Conservation (phyloP, 2,329 filamentous ascomycete genomes). For the Fusarium albidum region DNA sequence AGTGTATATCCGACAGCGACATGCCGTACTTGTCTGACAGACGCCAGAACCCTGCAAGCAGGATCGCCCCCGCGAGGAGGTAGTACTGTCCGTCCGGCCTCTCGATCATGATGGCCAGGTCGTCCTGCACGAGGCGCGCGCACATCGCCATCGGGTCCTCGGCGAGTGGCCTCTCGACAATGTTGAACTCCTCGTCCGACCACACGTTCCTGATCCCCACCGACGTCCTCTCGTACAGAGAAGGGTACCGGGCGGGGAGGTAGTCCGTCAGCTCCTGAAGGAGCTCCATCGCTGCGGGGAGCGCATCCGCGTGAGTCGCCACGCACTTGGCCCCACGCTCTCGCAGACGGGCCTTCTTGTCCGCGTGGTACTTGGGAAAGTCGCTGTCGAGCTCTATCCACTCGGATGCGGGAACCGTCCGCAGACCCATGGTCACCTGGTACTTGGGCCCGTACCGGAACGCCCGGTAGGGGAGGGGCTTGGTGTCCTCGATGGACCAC, state of each 20-base stretch:
- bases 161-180: slow-evolving; percentile 66
- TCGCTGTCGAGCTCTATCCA: slow-evolving; percentile 90
- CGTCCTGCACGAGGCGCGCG: slow-evolving; percentile 79
- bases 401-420: slow-evolving; percentile 73
- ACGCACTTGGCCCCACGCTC: slow-evolving; percentile 75
- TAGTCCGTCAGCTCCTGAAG: slow-evolving; percentile 77
- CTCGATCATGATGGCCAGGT: slow-evolving; percentile 86
- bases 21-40: slow-evolving; percentile 83
- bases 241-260: slow-evolving; percentile 78
- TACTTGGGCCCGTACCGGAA: slow-evolving; percentile 82
- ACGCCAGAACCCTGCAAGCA: slow-evolving; percentile 85
- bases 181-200: slow-evolving; percentile 77
- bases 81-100: slow-evolving; percentile 80
- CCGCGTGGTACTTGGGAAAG: slow-evolving; percentile 74
- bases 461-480: slow-evolving; percentile 79
- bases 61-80: slow-evolving; percentile 77
- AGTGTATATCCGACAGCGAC: slow-evolving; percentile 81
- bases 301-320: slow-evolving; percentile 73
- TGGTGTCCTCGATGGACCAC: slow-evolving; percentile 74
- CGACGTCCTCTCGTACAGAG: slow-evolving; percentile 69
- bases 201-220: slow-evolving; percentile 75
- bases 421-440: slow-evolving; percentile 78
- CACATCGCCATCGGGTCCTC: slow-evolving; percentile 83
- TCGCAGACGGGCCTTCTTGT: slow-evolving; percentile 73
- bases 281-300: slow-evolving; percentile 76